These are phyloP conservation scores for Neoscytalidium dimidiatum DNA, from an alignment of 2,329 filamentous ascomycete species.

Conservation along the genomic window DNA sequence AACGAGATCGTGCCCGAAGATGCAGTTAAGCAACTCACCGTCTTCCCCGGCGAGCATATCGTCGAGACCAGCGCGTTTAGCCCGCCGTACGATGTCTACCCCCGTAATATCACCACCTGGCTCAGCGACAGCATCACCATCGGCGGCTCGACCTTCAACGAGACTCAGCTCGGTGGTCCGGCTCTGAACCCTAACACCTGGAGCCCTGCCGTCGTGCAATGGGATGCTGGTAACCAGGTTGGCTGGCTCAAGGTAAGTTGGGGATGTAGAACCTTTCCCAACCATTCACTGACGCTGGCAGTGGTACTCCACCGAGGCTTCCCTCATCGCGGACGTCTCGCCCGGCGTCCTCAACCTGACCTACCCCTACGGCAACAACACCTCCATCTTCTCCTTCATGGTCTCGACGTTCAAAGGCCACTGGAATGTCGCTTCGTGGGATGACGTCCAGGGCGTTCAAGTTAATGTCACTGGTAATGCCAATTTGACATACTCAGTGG, in stretches of 20 bases:
- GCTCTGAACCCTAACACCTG: conserved; percentile 55
- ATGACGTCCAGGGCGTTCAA: conserved; percentile 51
- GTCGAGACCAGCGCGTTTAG: conserved; percentile 58
- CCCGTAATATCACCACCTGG: conserved; percentile 63
- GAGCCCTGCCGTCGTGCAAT: conserved; percentile 63
- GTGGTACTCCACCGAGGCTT: conserved; percentile 44
- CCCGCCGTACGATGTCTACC: conserved; percentile 58
- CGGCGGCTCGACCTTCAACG: conserved; percentile 60
- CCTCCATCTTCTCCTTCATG: conserved; percentile 54
- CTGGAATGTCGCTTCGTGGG: conserved; percentile 48
- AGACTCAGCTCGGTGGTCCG: conserved; percentile 59
- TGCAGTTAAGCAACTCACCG: conserved; percentile 41
- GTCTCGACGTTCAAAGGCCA: conserved; percentile 50
- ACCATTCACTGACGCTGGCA: conserved; percentile 32
- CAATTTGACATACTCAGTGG: conserved; percentile 41
- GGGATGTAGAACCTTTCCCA: too few relatives aligned
- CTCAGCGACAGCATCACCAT: conserved; percentile 59
- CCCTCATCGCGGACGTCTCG: conserved; percentile 45
- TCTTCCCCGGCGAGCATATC: conserved; percentile 56
- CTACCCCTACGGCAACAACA: conserved; percentile 55
- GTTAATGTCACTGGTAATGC: conserved; percentile 51
- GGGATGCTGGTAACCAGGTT: conserved; percentile 42
- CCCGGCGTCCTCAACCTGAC: conserved; percentile 49
- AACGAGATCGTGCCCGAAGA: conserved; percentile 47
- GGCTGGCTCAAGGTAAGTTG: conserved; percentile 36